Base-by-base conservation (phyloP, 371 early-diverging fungal species). In the Rhizomucor pusillus region DNA sequence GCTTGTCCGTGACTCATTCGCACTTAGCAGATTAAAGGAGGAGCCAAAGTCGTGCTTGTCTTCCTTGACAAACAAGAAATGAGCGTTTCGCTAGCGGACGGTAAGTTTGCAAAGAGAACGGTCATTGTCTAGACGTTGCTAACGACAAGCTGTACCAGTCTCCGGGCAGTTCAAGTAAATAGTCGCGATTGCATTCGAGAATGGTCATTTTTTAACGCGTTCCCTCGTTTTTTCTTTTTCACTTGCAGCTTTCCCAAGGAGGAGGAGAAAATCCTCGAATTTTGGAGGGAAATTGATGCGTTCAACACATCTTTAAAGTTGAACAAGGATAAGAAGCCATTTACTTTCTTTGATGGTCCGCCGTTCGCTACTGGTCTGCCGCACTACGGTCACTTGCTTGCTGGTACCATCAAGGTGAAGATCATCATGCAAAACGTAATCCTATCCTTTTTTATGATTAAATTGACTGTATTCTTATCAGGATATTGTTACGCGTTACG, bases 301-400 rank as follows among this genome's bases (percentile, higher is more conserved):
- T 99, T 99, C 85, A 81, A 94, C 63, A 92, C 91, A 16, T 92
- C 93, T 12, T 67, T 95, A 53, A 88, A 95, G 71, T 86, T 97
- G n/a, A 91, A 95, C 57, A 87, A 94, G 73, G 94, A 92, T 56
- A 87, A 87, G 63, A 85, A 88, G 57, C 84, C 85, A 5, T 98
- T 85, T 65, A 82, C 94, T 22, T 99, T 99, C 80, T 99, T 96
- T 75, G 99, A 99, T 75, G 99, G 99, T 12, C 99, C 99, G 44
- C 99, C 99, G 22, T 99, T 99, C 74, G 99, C 99, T 50, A 99
- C 99, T 14, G 99, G 99, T 47, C 86, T 99, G 62, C 99, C 99
- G 43, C 99, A 99, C 74, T 99, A 99, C 73, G 99, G 99, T 47
- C 99, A 99, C 67, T 87, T 99, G 83, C 87, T 99, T 19, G 95